Conservation (phyloP, 495 filamentous ascomycete genomes). For the Bombardia bombarda region DNA sequence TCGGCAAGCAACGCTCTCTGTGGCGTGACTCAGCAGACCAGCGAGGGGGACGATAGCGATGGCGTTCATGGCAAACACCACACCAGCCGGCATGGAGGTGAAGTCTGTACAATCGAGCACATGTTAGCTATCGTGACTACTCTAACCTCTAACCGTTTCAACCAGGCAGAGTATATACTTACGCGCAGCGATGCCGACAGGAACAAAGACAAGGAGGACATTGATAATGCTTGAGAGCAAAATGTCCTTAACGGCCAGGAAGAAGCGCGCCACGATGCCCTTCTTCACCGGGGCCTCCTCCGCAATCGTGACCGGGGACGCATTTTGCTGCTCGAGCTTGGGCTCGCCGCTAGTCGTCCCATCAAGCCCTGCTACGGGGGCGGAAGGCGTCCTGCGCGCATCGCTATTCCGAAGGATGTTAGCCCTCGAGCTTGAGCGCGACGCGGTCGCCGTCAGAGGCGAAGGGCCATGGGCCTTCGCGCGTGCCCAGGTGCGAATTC, state of each 20-base stretch:
- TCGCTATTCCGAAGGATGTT: background rate
- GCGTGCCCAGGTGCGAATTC: conserved; percentile 4
- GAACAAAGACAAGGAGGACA: conserved; percentile 68
- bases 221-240: conserved; percentile 66
- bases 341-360: too few species aligned
- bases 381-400: too few species aligned
- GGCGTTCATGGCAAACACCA: conserved; percentile 55
- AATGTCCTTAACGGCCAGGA: conserved; percentile 40
- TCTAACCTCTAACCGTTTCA: background rate
- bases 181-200: conserved; percentile 62
- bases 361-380: background rate
- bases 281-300: conserved; percentile 1
- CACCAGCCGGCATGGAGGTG: conserved; percentile 11
- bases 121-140: background rate
- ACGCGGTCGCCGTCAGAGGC: background rate
- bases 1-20: conserved; percentile 69
- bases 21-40: conserved; percentile 69
- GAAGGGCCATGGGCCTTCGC: conserved; percentile 4
- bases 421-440: background rate
- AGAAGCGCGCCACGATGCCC: conserved; percentile 35
- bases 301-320: background rate
- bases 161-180: conserved; percentile 17
- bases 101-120: background rate
- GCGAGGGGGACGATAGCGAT: conserved; percentile 79
- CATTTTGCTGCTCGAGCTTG: background rate